Percentiles rank a stretch among this genome's conserved stretches.
Conservation (phyloP, 495 filamentous ascomycete species). For the Apiosordaria backusii region DNA sequence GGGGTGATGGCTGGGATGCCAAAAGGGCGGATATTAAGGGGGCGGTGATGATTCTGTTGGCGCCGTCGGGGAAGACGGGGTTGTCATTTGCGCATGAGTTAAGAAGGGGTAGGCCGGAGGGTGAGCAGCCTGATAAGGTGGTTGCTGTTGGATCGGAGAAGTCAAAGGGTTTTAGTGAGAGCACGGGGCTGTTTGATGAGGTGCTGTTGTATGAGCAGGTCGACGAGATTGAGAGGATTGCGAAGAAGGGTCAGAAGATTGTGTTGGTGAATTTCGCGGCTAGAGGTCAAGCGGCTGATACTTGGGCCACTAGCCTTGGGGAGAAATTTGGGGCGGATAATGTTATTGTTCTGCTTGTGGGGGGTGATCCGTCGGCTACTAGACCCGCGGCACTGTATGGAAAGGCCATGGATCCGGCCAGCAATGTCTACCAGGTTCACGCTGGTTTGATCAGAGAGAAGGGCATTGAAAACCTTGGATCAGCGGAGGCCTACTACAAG, state of each 20-base stretch:
- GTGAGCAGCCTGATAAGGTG: constrained; percentile 26
- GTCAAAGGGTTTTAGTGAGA: constrained; percentile 30
- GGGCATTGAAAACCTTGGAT: constrained; percentile 32
- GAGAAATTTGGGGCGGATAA: constrained; percentile 21
- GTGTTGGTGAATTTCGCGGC: constrained; percentile 54
- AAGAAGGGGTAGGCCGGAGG: constrained; percentile 22
- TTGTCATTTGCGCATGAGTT: constrained; percentile 41
- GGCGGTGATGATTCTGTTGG: constrained; percentile 41
- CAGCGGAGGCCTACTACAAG: constrained; percentile 17
- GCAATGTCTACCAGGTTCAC: constrained; percentile 39
- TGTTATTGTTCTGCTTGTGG: constrained; percentile 34
- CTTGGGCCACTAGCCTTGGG: constrained; percentile 36
- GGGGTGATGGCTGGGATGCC: constrained; percentile 36
- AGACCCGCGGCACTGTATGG: constrained; percentile 27
- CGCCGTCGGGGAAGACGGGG: constrained; percentile 50
- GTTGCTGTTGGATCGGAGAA: constrained; percentile 37
- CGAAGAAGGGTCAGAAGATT: constrained; percentile 36
- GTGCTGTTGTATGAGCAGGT: constrained; percentile 33
- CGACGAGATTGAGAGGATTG: constrained; percentile 20
- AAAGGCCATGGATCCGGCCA: constrained; percentile 1
- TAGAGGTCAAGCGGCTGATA: constrained; percentile 35
- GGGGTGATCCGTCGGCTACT: constrained; percentile 29
- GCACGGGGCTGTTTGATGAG: constrained; percentile 36
- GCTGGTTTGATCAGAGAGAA: constrained; percentile 42
- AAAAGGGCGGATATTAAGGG: constrained; percentile 46